A percentile compares a stretch with the other conserved stretches of the same genome.
Conservation (phyloP, 2,329 filamentous ascomycete genomes). For the Aspergillus transmontanensis region DNA sequence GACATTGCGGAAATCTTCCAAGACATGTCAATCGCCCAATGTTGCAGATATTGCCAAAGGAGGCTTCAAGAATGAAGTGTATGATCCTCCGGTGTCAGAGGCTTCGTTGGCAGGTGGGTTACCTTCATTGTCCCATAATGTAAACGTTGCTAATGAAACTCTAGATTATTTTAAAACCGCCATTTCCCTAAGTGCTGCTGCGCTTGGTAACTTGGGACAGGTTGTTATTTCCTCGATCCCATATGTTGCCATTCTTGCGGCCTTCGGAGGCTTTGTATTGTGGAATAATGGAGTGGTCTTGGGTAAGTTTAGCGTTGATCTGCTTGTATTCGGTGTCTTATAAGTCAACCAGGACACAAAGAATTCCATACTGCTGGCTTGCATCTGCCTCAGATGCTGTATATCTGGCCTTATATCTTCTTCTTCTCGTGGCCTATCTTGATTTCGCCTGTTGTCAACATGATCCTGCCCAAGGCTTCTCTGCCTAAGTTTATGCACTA, state of each 20-base stretch:
- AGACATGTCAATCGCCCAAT: conserved; percentile 29
- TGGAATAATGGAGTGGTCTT: conserved; percentile 94
- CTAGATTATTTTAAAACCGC: conserved; percentile 54
- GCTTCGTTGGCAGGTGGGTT: conserved; percentile 53
- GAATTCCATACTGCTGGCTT: conserved; percentile 89
- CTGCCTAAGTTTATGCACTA: conserved; percentile 39
- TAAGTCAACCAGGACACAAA: conserved; percentile 72
- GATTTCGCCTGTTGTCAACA: conserved; percentile 55
- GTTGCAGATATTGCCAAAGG: conserved; percentile 32
- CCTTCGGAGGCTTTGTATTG: conserved; percentile 74
- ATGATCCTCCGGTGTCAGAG: conserved; percentile 53
- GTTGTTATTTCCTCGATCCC: conserved; percentile 48
- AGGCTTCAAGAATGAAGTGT: conserved; percentile 46
- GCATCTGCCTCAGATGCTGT: conserved; percentile 89
- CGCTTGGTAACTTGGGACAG: conserved; percentile 45
- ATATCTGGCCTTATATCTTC: conserved; percentile 85
- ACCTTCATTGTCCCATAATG: neutral
- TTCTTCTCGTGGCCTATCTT: conserved; percentile 89
- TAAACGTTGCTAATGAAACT: conserved; percentile 25
- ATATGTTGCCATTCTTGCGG: conserved; percentile 62
- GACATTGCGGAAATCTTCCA: conserved; percentile 33
- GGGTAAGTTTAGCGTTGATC: conserved; percentile 53
- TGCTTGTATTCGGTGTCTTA: conserved; percentile 3
- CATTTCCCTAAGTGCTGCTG: conserved; percentile 66
- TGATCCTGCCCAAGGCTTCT: conserved; percentile 34